Evolutionary conservation across 2,329 filamentous ascomycete species (phyloP), one percentile per base, ranked within the genome.

Genomic region (Penicillium sp.): DNA sequence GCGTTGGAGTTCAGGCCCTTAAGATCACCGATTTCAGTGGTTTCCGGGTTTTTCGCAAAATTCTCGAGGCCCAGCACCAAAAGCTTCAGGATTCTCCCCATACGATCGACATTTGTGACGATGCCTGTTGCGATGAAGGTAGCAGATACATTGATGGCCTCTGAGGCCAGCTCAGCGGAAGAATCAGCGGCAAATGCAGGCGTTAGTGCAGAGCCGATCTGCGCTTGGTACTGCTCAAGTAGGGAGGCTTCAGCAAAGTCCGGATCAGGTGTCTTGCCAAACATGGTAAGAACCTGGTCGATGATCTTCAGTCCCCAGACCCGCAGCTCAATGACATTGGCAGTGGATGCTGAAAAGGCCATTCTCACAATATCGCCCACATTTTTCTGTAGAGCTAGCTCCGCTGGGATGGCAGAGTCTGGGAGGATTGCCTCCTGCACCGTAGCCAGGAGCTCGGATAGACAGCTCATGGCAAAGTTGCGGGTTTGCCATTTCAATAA

Each of bases 201-300:
- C 0, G 95, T 99, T 53, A 99, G 77, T 0, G 93, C 93, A 14
- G 93, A 97, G 62, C 91, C 91, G 65, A 99, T 99, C 66, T 99
- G 93, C 4, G 93, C 93, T 71, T 99, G 95, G 64, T 99, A 99
- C 70, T 99, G 93, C 69, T 99, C 95, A 3, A 99, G 79, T 13
- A 99, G 78, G 72, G 95, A 95, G 0, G 88, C 93, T 71, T 99
- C 93, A n/a, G 92, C 83, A 65, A 99, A 99, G 67, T 99, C 93
- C 0, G 93, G 95, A 71, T 99, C 93, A 1, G 92, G 88, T 1
- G 88, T 90, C 65, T 90, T 92, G 46, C 93, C 93, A 73, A 99
- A 99, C 77, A 96, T 89, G 76, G 91, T 95, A 42, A 99, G 76
- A 9, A 97, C 83, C 49, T 91, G 88, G 52, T 95, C 91, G 47